Evolutionary conservation across 345 rosid genomes (phyloP).

Genomic region (Brassica cretica): DNA sequence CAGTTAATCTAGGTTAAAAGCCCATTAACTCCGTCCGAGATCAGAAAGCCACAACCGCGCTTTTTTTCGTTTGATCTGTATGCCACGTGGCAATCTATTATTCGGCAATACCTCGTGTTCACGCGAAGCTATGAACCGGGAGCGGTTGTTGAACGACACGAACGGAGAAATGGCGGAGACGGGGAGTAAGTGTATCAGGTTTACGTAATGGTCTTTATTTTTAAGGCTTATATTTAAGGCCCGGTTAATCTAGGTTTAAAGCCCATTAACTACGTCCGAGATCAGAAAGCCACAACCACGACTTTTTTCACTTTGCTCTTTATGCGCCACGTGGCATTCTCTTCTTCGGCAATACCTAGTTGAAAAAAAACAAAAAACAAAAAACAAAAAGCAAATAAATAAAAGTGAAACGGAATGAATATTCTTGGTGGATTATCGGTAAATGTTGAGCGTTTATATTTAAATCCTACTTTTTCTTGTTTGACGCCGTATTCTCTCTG

Average conservation of each 20-base stretch:
- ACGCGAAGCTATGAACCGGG: conserved; percentile 1
- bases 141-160: not conserved
- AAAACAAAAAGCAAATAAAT: no score
- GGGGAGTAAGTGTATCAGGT: not conserved
- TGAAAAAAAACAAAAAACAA: no score
- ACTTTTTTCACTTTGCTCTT: not conserved
- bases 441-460: no score
- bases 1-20: not conserved
- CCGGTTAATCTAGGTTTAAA: not conserved
- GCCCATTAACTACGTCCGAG: not conserved
- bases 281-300: not conserved
- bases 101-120: not conserved
- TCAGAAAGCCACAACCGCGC: not conserved
- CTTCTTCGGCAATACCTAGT: not conserved
- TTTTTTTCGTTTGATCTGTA: not conserved
- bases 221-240: conserved; percentile 10
- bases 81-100: not conserved
- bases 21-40: not conserved
- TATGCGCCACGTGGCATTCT: not conserved
- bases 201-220: conserved; percentile 4
- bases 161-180: conserved; percentile 8
- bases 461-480: no score
- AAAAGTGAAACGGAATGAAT: not conserved
- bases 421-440: not conserved
- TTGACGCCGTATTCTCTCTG: not conserved